A percentile compares a stretch with the other conserved stretches of the same genome.
Evolutionary conservation across 2,329 filamentous ascomycete species (phyloP).

Genomic region (Thielaviopsis musarum): DNA sequence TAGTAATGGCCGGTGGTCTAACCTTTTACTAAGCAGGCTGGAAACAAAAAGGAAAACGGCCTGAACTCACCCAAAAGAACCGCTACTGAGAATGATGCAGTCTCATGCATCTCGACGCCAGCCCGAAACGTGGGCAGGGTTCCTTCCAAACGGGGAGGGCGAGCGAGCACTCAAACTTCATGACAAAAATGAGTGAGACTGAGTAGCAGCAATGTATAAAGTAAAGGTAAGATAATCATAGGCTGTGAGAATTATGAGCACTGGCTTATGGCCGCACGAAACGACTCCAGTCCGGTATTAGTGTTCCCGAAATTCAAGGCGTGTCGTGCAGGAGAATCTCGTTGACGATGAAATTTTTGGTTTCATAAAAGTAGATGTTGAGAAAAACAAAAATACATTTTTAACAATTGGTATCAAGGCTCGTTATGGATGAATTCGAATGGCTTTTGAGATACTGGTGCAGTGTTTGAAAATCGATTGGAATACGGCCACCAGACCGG

Average conservation of each 20-base stretch:
- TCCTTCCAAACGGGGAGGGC: neutral
- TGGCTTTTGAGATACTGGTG: neutral
- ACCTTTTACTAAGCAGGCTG: neutral
- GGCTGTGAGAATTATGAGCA: neutral
- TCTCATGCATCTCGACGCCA: neutral
- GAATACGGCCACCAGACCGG: neutral
- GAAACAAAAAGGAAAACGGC: neutral
- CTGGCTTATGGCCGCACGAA: neutral
- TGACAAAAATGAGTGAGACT: neutral
- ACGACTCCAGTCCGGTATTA: neutral
- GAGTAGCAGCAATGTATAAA: neutral
- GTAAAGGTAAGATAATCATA: neutral
- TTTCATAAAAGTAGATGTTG: neutral
- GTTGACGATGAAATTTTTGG: neutral
- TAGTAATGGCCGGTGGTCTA: neutral
- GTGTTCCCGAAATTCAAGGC: neutral
- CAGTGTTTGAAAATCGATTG: neutral
- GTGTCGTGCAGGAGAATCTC: neutral
- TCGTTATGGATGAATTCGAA: neutral
- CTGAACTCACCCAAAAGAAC: neutral
- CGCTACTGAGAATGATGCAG: neutral
- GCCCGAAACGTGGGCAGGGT: slow-evolving; percentile 4
- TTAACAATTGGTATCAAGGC: too few species aligned
- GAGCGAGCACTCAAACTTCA: neutral
- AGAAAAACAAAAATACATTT: neutral